Evolutionary conservation across 257 asterid genomes (phyloP).

Genomic region (Catharanthus roseus): DNA sequence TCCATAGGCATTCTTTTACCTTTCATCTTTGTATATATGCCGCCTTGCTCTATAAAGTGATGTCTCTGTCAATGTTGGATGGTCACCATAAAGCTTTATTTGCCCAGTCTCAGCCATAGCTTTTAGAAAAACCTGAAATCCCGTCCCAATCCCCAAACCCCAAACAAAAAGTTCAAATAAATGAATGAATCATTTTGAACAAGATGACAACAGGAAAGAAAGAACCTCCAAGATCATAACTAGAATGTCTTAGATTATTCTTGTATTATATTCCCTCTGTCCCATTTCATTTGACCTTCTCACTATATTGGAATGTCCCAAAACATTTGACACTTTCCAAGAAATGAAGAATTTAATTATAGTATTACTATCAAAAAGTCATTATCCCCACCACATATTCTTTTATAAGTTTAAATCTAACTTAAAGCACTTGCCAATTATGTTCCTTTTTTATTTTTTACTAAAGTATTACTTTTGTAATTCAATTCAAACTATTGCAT

Average conservation of each 20-base stretch:
- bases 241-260: conserved; percentile 7
- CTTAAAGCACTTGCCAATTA: too few relatives aligned
- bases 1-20: conserved; percentile 30
- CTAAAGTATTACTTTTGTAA: too few relatives aligned
- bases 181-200: not conserved
- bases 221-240: not conserved
- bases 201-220: not conserved
- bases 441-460: too few relatives aligned
- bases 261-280: not conserved
- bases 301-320: too few relatives aligned
- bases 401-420: too few relatives aligned
- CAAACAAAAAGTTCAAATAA: not conserved
- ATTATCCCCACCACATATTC: too few relatives aligned
- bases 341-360: too few relatives aligned
- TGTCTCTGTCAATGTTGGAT: conserved; percentile 78
- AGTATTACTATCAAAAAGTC: too few relatives aligned
- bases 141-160: conserved; percentile 1
- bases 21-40: conserved; percentile 78
- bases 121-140: conserved; percentile 74
- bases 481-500: too few relatives aligned
- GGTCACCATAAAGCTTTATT: conserved; percentile 81
- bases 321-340: too few relatives aligned
- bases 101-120: conserved; percentile 98
- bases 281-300: too few relatives aligned
- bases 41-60: conserved; percentile 86